These are phyloP conservation scores for Tetradesmus lagerheimii DNA, from an alignment of 139 green algal species.

Conservation along the genomic window DNA sequence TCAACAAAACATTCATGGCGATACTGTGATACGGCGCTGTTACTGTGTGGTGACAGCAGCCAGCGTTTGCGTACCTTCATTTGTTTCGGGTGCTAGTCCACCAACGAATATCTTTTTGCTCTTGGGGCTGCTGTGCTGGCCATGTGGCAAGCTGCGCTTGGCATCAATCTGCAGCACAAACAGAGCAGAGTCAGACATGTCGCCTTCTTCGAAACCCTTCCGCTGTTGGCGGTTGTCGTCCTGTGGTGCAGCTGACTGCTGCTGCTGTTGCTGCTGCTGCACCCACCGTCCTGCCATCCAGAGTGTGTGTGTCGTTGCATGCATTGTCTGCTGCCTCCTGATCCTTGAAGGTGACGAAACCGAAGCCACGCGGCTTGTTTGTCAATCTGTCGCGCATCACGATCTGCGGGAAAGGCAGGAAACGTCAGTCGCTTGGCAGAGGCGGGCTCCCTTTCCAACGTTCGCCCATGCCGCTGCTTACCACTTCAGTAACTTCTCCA, in stretches of 20 bases:
- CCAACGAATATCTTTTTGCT: slow-evolving; percentile 92
- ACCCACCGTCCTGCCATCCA: slow-evolving; percentile 73
- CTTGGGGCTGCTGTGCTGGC: slow-evolving; percentile 65
- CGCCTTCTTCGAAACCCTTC: too few species aligned
- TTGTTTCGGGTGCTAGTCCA: slow-evolving; percentile 85
- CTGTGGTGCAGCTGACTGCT: neutral
- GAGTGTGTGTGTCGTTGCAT: slow-evolving; percentile 68
- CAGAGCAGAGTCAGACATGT: neutral
- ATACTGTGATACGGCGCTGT: neutral
- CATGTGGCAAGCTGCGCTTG: slow-evolving; percentile 83
- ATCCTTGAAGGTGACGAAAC: slow-evolving; percentile 85
- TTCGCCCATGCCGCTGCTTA: slow-evolving; percentile 42
- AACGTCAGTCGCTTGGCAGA: neutral
- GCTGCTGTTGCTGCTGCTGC: neutral
- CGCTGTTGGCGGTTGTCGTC: neutral
- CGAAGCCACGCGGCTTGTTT: slow-evolving; percentile 80
- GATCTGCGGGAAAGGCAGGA: slow-evolving; percentile 62
- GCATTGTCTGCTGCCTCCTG: slow-evolving; percentile 68
- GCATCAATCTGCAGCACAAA: slow-evolving; percentile 79
- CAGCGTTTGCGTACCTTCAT: slow-evolving; percentile 63
- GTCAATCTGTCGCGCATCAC: slow-evolving; percentile 86
- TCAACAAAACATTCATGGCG: neutral
- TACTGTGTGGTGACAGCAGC: neutral
- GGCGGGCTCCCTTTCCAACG: neutral
- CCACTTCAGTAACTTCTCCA: slow-evolving; percentile 79